Evolutionary conservation across 2,329 filamentous ascomycete genomes (phyloP), one percentile per base, ranked within the genome.

Genomic region (Ophiosphaerella korrae): DNA sequence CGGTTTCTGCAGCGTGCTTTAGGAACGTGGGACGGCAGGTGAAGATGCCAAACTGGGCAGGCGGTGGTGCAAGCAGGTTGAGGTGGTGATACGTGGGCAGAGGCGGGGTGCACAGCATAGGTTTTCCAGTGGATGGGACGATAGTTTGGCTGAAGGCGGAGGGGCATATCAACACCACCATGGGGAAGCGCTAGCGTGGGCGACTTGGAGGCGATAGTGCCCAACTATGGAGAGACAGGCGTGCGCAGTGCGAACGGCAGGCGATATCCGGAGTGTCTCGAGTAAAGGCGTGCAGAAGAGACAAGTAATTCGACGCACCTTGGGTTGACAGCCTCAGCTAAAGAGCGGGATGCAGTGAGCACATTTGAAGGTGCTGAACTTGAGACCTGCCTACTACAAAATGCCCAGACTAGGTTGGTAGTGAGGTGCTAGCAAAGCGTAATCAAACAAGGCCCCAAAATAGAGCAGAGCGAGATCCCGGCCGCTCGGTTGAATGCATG

Each of bases 401-500:
- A 23, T 23, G 13, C 23, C 36, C 21, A 24, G 36, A 39, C 16
- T 16, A 39, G 11, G 14, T 16, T 23, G 11, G 36, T 14, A 16
- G 5, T 23, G 16, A 23, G 16, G 36, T 39, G 18, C 14, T 39
- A 23, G 36, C 36, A 39, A 23, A 23, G 14, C 23, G 46, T 29
- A 51, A 44, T 52, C 31, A 48, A 33, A 16, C 23, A 37, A 13
- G 44, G 29, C 45, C 58, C 54, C 40, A 41, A 63, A 64, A 60
- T 57, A 55, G 52, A 58, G 18, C 18, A 21, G 18, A 21, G 18
- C 18, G 18, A 21, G 34, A 36, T 66, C 63, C 67, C 58, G 50
- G 62, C 54, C 51, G 46, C 51, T 64, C 63, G 66, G 65, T 60
- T 66, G 64, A 52, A 59, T 60, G 62, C 56, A 67, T 47, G 45